Base-by-base conservation (phyloP, 345 rosid species). In the Laguncularia racemosa region DNA sequence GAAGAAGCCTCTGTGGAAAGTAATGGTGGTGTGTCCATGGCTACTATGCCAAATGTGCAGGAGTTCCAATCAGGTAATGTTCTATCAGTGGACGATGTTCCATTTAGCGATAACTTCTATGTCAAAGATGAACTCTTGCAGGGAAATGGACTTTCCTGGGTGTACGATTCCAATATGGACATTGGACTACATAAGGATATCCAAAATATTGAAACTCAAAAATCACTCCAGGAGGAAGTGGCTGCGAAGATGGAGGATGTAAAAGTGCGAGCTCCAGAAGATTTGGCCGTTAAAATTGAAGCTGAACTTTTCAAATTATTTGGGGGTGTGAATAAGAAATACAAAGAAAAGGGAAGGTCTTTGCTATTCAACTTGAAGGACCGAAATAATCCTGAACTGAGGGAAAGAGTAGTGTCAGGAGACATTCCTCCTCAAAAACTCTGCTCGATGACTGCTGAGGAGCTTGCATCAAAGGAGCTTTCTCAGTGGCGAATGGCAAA, bases 311-410 rank as follows among this genome's bases (percentile, higher is more conserved):
- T 77, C 70, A 88, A 80, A 63, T 56, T 88, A 52, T 84, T 79
- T 78, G 95, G 89, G 48, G 99, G 97, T 55, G 97, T 95, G 52
- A 95, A 95, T 78, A 95, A 90, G 69, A 95, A 91, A 71, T 91
- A 88, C 55, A 92, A 80, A 72, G 98, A 92, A 73, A 88, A 76
- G 64, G 98, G 91, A 16, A 80, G 96, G 71, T 89, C 96, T 26
- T 84, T 92, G 45, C 64, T 92, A 53, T 92, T 92, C 72, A 92
- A 92, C 61, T 73, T 92, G 64, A 92, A 92, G 72, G 98, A 92
- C 62, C 88, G 77, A 17, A 92, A 57, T 65, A 92, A 92, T 68
- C 98, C 98, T 62, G 89, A 89, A 53, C 74, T 92, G 46, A 75
- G 95, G 49, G 95, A 81, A 72, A 82, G 74, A 53, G 98, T 92